Base-by-base conservation (phyloP, 228 moss, liverwort and hornwort species). In the Sphagnum fallax region DNA sequence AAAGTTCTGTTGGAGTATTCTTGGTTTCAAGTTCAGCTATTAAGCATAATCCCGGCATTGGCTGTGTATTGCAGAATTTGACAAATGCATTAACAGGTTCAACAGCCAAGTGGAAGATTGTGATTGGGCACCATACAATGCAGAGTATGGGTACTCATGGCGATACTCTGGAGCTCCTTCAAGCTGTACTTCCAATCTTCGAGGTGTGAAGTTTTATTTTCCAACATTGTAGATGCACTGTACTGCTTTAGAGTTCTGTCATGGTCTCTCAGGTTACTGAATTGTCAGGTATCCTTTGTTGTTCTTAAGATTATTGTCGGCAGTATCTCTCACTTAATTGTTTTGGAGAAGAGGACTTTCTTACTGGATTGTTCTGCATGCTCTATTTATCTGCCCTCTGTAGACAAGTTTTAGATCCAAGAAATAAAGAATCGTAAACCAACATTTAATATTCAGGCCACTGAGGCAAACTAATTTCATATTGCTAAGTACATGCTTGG, bases 101-200 rank as follows among this genome's bases (percentile, higher is more conserved):
- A 32, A 53, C 68, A 5, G 76, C 85, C 4, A 76, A 60, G 8
- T 85, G 85, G 85, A 85, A 85, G 51, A 47, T 85, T 47, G 85
- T 81, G 9, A 53, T 85, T 49, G 81, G 85, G 48, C 85, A 85
- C 63, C 85, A 85, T 52, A 81, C 85, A 10, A 75, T 85, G 63
- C 77, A 73, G 59, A 85, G 85, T 58, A 76, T 73, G 47, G 85
- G 85, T 67, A 0, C 6, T 11, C 85, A 85, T 59, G 71, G 81
- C 7, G 60, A 72, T 64, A 81, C 81, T 5, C 60, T 52, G 12
- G 81, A 85, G 67, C 65, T 85, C 5, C 48, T 81, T 52, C 68
- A 75, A 14, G 70, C 76, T 60, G 57, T 85, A 47, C 53, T 81
- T 15, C 85, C 85, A 0, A 76, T 77, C 52, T 48, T 85, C 5